Evolutionary conservation across 2,329 filamentous ascomycete genomes (phyloP).

Genomic region (Ophiostoma novo-ulmi): DNA sequence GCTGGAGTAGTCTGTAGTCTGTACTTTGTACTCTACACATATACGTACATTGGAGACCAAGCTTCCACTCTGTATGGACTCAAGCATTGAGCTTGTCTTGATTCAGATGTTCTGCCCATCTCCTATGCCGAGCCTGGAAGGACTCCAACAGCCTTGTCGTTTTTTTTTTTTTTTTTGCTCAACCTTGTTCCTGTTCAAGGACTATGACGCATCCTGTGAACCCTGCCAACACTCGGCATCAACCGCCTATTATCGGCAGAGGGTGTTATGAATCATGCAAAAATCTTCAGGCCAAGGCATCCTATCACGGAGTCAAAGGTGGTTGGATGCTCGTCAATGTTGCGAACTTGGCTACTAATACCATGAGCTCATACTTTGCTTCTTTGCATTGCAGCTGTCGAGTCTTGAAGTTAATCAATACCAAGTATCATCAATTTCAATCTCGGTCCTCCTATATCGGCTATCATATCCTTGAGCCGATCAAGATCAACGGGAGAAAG

Average conservation of each 20-base stretch:
- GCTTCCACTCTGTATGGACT: background rate
- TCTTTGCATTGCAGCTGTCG: background rate
- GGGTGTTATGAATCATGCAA: background rate
- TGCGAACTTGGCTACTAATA: background rate
- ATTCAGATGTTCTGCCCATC: background rate
- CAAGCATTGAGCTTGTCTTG: background rate
- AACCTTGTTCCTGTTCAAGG: background rate
- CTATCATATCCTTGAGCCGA: background rate
- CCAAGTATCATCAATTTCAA: background rate
- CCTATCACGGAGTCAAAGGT: background rate
- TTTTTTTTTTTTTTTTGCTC: background rate
- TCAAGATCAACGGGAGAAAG: conserved; percentile 10
- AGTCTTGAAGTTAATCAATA: background rate
- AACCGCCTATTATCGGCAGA: background rate
- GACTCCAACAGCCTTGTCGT: background rate
- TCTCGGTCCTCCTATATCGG: background rate
- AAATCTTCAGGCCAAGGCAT: background rate
- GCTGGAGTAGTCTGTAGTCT: too few relatives aligned
- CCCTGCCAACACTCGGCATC: background rate
- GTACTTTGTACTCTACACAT: background rate
- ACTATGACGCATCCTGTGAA: background rate
- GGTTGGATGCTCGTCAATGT: background rate
- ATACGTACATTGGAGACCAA: background rate
- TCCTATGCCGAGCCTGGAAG: background rate
- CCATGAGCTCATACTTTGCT: background rate